These are phyloP conservation scores for Suhomyces ambrosiae DNA, from an alignment of 1,139 yeast genomes.

Conservation along the genomic window DNA sequence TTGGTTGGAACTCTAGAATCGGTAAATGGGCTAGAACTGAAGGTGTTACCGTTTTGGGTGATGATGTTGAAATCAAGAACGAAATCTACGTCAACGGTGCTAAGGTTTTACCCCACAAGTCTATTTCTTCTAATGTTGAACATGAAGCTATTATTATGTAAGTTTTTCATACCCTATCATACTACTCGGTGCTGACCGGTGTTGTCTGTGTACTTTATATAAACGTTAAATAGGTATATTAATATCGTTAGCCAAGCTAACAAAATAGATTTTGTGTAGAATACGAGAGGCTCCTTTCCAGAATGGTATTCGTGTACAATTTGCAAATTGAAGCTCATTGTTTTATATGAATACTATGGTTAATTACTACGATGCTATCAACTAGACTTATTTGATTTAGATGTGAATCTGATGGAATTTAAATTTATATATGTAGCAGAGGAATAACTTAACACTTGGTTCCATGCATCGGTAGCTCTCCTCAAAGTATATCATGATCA, in stretches of 20 bases:
- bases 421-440: no score
- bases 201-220: constrained; percentile 8
- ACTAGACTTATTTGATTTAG: no score
- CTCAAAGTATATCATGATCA: no score
- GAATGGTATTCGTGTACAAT: no score
- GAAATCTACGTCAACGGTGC: constrained; percentile 99
- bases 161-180: constrained; percentile 5
- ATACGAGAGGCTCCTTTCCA: no score
- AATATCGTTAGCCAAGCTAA: constrained; percentile 4
- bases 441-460: no score
- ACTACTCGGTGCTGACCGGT: constrained; percentile 2
- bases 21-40: constrained; percentile 99
- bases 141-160: constrained; percentile 97
- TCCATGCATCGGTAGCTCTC: no score
- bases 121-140: constrained; percentile 95
- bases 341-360: no score
- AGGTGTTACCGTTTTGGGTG: constrained; percentile 97
- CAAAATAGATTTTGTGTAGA: no score
- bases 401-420: no score
- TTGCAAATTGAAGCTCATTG: neutral
- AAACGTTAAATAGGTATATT: constrained; percentile 1
- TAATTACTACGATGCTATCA: no score
- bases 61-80: constrained; percentile 97
- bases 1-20: constrained; percentile 98
- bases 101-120: constrained; percentile 97